phyloP scores from a whole-genome alignment of 2,329 filamentous ascomycete genomes.

The Hortaea werneckii region DNA sequence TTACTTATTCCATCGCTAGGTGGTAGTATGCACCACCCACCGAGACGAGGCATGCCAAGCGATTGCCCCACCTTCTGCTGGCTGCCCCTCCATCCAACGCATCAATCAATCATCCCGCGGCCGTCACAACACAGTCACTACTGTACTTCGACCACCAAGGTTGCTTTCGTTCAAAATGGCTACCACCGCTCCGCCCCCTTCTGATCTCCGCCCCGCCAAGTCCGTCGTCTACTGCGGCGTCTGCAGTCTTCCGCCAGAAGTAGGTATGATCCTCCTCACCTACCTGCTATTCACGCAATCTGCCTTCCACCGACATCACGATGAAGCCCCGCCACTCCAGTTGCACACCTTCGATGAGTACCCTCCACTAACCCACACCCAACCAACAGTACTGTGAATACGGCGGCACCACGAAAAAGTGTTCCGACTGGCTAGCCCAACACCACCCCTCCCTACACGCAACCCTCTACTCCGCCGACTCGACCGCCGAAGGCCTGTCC shows the following conservation, averaged over 20 bases:
- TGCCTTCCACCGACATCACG: not conserved
- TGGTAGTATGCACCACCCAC: too few relatives aligned
- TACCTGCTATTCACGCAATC: not conserved
- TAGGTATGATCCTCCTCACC: constrained; percentile 35
- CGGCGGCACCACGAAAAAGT: constrained; percentile 91
- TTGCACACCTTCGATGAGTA: not conserved
- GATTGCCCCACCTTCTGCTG: too few relatives aligned
- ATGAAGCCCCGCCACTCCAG: not conserved
- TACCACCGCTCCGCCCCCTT: constrained; percentile 1
- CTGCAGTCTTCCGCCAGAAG: constrained; percentile 57
- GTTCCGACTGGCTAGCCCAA: constrained; percentile 85
- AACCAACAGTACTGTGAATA: constrained; percentile 84
- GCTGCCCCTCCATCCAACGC: too few relatives aligned
- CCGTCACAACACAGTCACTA: too few relatives aligned
- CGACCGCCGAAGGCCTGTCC: constrained; percentile 72
- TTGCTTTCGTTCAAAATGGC: not conserved
- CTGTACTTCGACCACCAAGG: not conserved
- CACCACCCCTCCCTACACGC: constrained; percentile 64
- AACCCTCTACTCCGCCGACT: constrained; percentile 66
- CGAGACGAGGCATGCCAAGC: too few relatives aligned
- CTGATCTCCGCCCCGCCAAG: constrained; percentile 32
- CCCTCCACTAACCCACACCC: constrained; percentile 5
- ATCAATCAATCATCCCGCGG: too few relatives aligned
- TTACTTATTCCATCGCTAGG: too few relatives aligned
- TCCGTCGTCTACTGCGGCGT: constrained; percentile 55